Percentiles rank a stretch among this genome's conserved stretches.
phyloP scores from a whole-genome alignment of 805 yeast genomes.

The Kodamaea hsintzibuensis region DNA sequence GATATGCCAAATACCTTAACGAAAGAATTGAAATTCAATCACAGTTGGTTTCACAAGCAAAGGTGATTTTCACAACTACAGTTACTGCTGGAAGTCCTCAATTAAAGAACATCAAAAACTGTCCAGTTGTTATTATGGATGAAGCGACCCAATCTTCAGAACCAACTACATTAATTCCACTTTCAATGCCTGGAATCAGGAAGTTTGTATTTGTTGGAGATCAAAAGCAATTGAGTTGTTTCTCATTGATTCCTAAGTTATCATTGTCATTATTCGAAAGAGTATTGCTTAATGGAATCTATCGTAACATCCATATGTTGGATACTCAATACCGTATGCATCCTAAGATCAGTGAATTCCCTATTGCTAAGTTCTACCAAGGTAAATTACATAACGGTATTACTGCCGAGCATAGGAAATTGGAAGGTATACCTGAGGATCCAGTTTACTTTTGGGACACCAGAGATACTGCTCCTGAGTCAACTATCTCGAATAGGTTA shows the following conservation, averaged over 20 bases:
- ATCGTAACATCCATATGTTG: conserved; percentile 62
- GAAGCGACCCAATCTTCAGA: conserved; percentile 79
- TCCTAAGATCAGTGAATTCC: conserved; percentile 60
- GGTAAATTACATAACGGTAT: conserved; percentile 59
- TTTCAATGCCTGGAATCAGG: conserved; percentile 65
- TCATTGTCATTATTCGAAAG: conserved; percentile 71
- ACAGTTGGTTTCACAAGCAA: conserved; percentile 59
- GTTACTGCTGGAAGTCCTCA: conserved; percentile 71
- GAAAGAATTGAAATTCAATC: conserved; percentile 47
- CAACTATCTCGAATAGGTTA: conserved; percentile 47
- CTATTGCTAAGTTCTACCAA: conserved; percentile 52
- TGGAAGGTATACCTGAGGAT: conserved; percentile 44
- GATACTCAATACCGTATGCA: conserved; percentile 73
- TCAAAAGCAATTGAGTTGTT: conserved; percentile 72
- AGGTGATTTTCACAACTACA: conserved; percentile 70
- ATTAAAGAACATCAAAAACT: conserved; percentile 51
- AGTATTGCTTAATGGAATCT: conserved; percentile 60
- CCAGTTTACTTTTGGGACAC: conserved; percentile 68
- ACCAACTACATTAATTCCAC: conserved; percentile 67
- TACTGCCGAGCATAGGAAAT: conserved; percentile 48
- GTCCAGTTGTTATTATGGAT: conserved; percentile 75
- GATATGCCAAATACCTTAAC: conserved; percentile 50
- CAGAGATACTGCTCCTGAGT: conserved; percentile 47
- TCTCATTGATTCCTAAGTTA: conserved; percentile 65
- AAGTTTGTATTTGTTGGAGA: conserved; percentile 75